These are phyloP conservation scores for Sinapis alba DNA, from an alignment of 441 rosid genomes.

Conservation along the genomic window DNA sequence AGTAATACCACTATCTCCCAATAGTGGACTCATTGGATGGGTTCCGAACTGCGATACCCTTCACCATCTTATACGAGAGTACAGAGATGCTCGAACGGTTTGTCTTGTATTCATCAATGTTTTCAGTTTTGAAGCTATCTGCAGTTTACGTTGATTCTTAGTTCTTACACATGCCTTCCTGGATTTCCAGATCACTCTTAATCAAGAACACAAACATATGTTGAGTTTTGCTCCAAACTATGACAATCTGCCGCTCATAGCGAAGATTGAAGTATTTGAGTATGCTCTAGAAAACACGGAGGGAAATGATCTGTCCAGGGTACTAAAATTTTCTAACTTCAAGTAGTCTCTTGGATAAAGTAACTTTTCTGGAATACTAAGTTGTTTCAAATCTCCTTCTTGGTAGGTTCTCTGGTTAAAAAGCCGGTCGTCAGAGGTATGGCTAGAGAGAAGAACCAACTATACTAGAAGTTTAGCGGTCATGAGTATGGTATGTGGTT, in stretches of 20 bases:
- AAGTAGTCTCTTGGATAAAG: slow-evolving; percentile 3
- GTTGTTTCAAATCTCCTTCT: slow-evolving; percentile 24
- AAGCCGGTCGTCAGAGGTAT: slow-evolving; percentile 97
- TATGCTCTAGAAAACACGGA: slow-evolving; percentile 89
- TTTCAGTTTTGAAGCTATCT: slow-evolving; percentile 18
- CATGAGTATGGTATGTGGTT: slow-evolving; percentile 94
- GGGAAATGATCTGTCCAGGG: slow-evolving; percentile 97
- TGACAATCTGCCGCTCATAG: slow-evolving; percentile 92
- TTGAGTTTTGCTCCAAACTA: slow-evolving; percentile 92
- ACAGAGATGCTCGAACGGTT: slow-evolving; percentile 96
- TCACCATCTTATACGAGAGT: slow-evolving; percentile 91
- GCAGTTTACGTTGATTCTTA: slow-evolving; percentile 18
- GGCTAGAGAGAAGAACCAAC: slow-evolving; percentile 99
- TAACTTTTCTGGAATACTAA: slow-evolving; percentile 22
- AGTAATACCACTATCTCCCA: slow-evolving; percentile 97
- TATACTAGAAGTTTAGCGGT: slow-evolving; percentile 98
- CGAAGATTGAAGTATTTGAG: slow-evolving; percentile 95
- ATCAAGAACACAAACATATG: slow-evolving; percentile 95
- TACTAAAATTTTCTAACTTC: slow-evolving; percentile 41
- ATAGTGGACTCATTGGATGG: slow-evolving; percentile 98
- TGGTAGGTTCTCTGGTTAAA: slow-evolving; percentile 98
- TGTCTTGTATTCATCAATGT: slow-evolving; percentile 22
- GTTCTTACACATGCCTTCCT: slow-evolving; percentile 36
- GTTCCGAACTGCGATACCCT: slow-evolving; percentile 98
- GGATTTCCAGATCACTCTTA: slow-evolving; percentile 73